These are phyloP conservation scores for Trichosporon faecale DNA, from an alignment of 1,284 basidiomycete species.

Conservation along the genomic window DNA sequence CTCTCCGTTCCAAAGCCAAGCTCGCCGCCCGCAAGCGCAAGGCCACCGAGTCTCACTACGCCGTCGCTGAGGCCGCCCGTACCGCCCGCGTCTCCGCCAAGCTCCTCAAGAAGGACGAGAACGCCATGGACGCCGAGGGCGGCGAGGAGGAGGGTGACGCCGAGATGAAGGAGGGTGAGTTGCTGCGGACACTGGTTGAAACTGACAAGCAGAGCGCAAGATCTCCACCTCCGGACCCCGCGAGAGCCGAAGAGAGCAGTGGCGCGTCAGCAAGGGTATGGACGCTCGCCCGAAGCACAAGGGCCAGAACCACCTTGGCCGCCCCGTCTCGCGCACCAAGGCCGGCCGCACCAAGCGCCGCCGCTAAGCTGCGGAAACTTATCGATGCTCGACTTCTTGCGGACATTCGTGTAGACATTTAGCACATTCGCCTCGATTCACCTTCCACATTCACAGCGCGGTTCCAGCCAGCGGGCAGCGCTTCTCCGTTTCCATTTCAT, in stretches of 20 bases:
- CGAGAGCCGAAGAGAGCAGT: constrained; percentile 47
- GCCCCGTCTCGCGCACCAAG: constrained; percentile 36
- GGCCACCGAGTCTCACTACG: constrained; percentile 76
- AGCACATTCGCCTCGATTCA: not conserved
- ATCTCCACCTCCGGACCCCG: constrained; percentile 51
- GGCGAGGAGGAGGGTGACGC: constrained; percentile 64
- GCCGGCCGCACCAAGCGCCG: constrained; percentile 40
- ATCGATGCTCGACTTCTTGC: not conserved
- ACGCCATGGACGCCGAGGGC: constrained; percentile 75
- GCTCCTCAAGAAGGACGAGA: constrained; percentile 63
- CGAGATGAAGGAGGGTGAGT: constrained; percentile 27
- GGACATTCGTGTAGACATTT: not conserved
- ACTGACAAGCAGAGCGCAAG: constrained; percentile 27
- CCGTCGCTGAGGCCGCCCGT: constrained; percentile 77
- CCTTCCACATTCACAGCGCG: not conserved
- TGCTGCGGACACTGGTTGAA: not conserved
- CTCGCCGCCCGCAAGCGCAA: constrained; percentile 79
- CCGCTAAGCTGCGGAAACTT: constrained; percentile 13
- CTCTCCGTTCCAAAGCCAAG: constrained; percentile 83
- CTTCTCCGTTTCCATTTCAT: not conserved
- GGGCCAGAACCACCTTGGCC: constrained; percentile 40
- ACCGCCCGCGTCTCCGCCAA: constrained; percentile 71
- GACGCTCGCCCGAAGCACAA: constrained; percentile 38
- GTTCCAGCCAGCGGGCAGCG: not conserved
- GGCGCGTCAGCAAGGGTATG: constrained; percentile 51